A percentile compares a stretch with the other conserved stretches of the same genome.
Conservation (phyloP, 441 rosid species). For the Erysimum cheiri region DNA sequence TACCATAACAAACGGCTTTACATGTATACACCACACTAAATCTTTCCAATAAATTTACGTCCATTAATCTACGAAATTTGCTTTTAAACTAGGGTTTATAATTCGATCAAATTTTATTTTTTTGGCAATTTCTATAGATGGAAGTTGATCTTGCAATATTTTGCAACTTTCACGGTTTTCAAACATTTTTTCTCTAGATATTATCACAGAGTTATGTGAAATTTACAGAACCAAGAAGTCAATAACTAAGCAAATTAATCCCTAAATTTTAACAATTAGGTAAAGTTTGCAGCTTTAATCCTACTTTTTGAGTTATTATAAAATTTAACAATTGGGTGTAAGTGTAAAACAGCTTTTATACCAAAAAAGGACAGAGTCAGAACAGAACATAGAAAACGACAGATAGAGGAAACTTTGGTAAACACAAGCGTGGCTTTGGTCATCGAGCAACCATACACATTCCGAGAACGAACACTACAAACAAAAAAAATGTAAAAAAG, state of each 20-base stretch:
- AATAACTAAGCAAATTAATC: background rate
- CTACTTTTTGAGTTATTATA: constrained; percentile 15
- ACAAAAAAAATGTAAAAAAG: constrained; percentile 1
- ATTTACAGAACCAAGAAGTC: constrained; percentile 1
- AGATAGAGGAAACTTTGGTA: constrained; percentile 36
- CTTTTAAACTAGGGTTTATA: no score
- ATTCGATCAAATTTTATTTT: no score
- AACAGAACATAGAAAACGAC: constrained; percentile 37
- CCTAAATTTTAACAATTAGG: background rate
- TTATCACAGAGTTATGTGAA: background rate
- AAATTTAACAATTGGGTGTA: no score
- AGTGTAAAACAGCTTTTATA: constrained; percentile 10
- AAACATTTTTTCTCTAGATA: no score
- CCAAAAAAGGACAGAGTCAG: constrained; percentile 3
- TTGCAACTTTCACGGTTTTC: no score
- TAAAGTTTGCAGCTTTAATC: constrained; percentile 33
- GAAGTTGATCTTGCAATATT: no score
- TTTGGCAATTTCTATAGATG: no score
- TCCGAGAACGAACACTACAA: constrained; percentile 31
- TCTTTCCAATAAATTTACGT: no score
- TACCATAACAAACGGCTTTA: no score
- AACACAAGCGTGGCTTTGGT: constrained; percentile 46
- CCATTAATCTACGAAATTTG: no score
- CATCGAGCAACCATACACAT: constrained; percentile 42
- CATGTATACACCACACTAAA: no score